These are phyloP conservation scores for thale cress (Arabidopsis thaliana) DNA, from an alignment of 345 rosid species.

Conservation along the genomic window DNA sequence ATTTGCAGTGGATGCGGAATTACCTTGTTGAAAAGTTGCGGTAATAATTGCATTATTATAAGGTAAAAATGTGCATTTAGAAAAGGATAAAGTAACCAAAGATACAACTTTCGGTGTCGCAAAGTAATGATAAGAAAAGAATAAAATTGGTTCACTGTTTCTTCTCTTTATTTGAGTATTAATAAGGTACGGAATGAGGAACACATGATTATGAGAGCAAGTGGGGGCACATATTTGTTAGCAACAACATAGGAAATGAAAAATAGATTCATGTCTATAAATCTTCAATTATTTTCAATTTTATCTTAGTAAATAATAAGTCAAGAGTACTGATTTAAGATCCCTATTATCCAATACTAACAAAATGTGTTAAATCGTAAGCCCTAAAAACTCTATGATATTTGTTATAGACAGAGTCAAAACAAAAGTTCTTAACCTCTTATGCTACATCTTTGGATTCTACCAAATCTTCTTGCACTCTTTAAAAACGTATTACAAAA, in stretches of 20 bases:
- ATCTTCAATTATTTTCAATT: neutral
- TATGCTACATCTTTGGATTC: constrained; percentile 37
- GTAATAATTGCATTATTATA: neutral
- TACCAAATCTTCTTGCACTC: constrained; percentile 25
- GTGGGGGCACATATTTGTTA: constrained; percentile 18
- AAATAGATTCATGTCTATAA: neutral
- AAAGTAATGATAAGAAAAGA: constrained; percentile 26
- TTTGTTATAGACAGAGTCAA: constrained; percentile 36
- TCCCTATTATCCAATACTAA: neutral
- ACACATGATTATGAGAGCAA: neutral
- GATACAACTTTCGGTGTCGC: constrained; percentile 36
- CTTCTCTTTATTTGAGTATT: neutral
- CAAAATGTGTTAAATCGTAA: neutral
- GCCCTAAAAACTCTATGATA: constrained; percentile 16
- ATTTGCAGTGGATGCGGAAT: constrained; percentile 2
- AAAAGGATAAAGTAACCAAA: neutral
- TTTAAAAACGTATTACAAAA: neutral
- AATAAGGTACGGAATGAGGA: constrained; percentile 22
- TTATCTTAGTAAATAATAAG: neutral
- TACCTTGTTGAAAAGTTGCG: constrained; percentile 16
- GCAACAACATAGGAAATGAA: constrained; percentile 26
- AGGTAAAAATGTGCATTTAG: neutral
- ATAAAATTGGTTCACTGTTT: neutral
- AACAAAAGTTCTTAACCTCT: constrained; percentile 38
- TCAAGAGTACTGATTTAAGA: neutral